phyloP scores from a whole-genome alignment of 306 rosid species.

The Quercus ilex region DNA sequence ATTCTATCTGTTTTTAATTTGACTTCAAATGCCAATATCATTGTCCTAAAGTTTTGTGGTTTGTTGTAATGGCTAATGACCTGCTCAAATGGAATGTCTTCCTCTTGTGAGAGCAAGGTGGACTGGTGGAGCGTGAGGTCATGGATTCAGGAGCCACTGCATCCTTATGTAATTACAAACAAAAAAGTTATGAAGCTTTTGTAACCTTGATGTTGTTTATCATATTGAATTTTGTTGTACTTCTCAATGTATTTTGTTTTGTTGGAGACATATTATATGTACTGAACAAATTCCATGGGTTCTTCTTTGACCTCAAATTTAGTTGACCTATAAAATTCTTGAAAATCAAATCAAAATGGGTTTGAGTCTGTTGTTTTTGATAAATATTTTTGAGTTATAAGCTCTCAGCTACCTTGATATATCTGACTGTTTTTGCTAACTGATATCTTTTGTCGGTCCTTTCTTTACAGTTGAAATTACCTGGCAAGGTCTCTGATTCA shows the following conservation, averaged over 20 bases:
- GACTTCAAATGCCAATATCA: no score
- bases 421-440: not conserved
- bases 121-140: no score
- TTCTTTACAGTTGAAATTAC: constrained; percentile 43
- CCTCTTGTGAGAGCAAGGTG: no score
- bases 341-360: not conserved
- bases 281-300: not conserved
- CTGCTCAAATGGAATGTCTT: no score
- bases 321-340: not conserved
- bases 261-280: not conserved
- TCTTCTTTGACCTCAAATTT: not conserved
- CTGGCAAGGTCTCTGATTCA: constrained; percentile 39
- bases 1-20: not conserved
- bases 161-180: no score
- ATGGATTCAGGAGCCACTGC: no score
- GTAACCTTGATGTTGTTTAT: not conserved
- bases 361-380: not conserved
- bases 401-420: not conserved
- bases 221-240: not conserved
- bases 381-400: constrained; percentile 9
- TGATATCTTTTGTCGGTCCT: constrained; percentile 3
- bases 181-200: not conserved
- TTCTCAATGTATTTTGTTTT: not conserved
- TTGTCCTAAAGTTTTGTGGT: not conserved
- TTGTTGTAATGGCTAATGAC: not conserved